phyloP scores from a whole-genome alignment of 2,329 filamentous ascomycete genomes.

The Colletotrichum neosansevieriae region DNA sequence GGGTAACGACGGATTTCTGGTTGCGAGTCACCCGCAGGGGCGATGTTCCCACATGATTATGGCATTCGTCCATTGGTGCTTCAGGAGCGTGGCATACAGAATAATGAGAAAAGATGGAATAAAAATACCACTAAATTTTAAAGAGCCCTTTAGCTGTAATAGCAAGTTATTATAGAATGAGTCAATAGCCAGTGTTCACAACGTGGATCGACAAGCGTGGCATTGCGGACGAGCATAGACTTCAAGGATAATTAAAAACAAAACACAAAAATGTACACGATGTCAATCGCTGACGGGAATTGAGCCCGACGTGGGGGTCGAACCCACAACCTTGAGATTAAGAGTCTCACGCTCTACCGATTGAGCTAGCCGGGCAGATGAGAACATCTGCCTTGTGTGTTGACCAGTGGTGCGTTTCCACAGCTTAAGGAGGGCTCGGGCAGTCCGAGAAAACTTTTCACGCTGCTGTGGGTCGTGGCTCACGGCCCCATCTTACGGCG shows the following conservation, averaged over 20 bases:
- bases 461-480: conserved; percentile 1
- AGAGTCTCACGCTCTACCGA: conserved; percentile 81
- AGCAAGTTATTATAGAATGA: too few relatives aligned
- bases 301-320: conserved; percentile 45
- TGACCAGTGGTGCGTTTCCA: too few relatives aligned
- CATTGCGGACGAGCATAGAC: not conserved
- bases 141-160: too few relatives aligned
- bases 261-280: conserved; percentile 13
- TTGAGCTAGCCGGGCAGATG: conserved; percentile 71
- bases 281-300: conserved; percentile 41
- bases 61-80: too few relatives aligned
- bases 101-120: too few relatives aligned
- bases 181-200: accelerated
- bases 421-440: not conserved
- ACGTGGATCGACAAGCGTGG: too few relatives aligned
- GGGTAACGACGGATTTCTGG: conserved; percentile 43
- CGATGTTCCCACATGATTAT: not conserved
- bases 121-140: too few relatives aligned
- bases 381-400: conserved; percentile 35
- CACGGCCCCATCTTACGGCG: not conserved
- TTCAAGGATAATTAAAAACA: not conserved
- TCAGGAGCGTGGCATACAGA: not conserved
- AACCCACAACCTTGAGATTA: conserved; percentile 49
- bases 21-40: conserved; percentile 38
- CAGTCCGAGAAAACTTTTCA: conserved; percentile 4